These are phyloP conservation scores for Arthrobotrys sinensis DNA, from an alignment of 2,329 filamentous ascomycete species.

Conservation along the genomic window DNA sequence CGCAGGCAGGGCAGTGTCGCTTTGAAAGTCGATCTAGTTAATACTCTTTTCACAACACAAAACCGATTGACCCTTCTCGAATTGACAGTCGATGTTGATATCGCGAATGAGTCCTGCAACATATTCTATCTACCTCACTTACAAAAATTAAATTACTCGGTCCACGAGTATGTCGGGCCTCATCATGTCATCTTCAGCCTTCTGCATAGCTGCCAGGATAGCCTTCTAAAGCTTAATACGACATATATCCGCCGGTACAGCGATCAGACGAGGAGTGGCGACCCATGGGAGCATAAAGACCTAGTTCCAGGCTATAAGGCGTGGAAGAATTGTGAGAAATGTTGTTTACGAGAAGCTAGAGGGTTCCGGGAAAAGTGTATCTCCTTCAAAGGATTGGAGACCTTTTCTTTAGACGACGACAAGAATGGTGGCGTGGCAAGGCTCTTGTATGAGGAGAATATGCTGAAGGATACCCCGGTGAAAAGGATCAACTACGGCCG, in stretches of 20 bases:
- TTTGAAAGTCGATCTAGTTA: not conserved
- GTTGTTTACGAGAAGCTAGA: not conserved
- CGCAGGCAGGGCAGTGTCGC: too few relatives aligned
- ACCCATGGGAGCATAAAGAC: not conserved
- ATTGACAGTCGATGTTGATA: not conserved
- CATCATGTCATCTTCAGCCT: constrained; percentile 21
- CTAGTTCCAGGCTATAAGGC: not conserved
- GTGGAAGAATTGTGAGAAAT: not conserved
- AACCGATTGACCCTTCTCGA: not conserved
- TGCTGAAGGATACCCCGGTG: not conserved
- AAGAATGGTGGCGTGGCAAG: not conserved
- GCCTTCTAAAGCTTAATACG: not conserved
- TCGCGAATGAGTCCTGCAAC: not conserved
- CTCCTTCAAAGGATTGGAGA: not conserved
- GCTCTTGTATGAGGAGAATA: not conserved
- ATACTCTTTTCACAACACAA: not conserved
- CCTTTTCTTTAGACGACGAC: not conserved
- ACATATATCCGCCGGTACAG: too few relatives aligned
- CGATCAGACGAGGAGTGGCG: not conserved
- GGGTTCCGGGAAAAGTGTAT: not conserved
- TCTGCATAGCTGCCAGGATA: constrained; percentile 23
- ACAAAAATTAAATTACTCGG: not conserved
- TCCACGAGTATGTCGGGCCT: not conserved
- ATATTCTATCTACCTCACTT: constrained; percentile 9
- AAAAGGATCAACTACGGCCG: not conserved